Evolutionary conservation across 1,284 basidiomycete species (phyloP), one percentile per base, ranked within the genome.

Genomic region (Anthracocystis walkeri): DNA sequence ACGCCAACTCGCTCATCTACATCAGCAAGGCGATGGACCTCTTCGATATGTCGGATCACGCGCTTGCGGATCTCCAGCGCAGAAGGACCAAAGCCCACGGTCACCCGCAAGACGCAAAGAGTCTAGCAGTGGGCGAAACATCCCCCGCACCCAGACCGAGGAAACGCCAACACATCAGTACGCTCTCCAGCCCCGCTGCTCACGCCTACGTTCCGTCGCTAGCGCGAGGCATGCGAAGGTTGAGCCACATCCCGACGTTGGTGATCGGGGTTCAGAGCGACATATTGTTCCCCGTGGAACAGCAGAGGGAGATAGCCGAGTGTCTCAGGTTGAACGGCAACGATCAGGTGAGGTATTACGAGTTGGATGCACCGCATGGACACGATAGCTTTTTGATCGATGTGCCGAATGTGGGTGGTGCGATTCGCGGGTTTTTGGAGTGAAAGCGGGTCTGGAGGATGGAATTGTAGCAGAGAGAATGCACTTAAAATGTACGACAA

Each of bases 1-100:
- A 99, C 85, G 96, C 97, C 66, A 99, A 99, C 87, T 97, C 94
- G 3, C 91, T 99, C 85, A 95, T 99, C 81, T 99, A 99, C 88
- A 82, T 82, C 73, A 94, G 92, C 21, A 99, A 99, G 87, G 96
- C 97, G 20, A 99, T 99, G 96, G 96, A 99, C 86, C 89, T 99
- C 2, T 99, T 99, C 86, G 96, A 98, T 87, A 92, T 99, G 90
- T 94, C 94, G 0, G 88, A 88, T 5, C 89, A 93, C 25, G 90
- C 94, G 5, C 89, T 99, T 4, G 86, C 89, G 42, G 89, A 90
- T 44, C 89, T 98, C 21, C 79, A 77, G 25, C 77, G 72, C 6
- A 77, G 84, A 25, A 68, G 79, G 2, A 53, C 56, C 1, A 40
- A 51, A 3, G 59, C 68, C 0, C 79, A 81, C 38, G 86, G 84